Percentiles rank a stretch among this genome's conserved stretches.
phyloP scores from a whole-genome alignment of 257 asterid species.

The Handroanthus guayacan region DNA sequence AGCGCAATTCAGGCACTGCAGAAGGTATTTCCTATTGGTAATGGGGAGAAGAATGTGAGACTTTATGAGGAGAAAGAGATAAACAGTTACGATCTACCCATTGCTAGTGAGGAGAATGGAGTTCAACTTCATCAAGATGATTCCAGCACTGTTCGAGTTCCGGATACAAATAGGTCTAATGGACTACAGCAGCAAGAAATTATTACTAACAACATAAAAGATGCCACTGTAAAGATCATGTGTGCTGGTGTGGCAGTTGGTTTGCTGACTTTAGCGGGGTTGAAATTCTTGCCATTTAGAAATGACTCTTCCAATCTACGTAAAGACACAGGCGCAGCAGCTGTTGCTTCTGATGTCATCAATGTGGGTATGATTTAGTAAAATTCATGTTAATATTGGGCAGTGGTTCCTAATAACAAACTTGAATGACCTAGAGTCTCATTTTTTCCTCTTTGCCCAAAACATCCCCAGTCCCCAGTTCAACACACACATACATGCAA shows the following conservation, averaged over 20 bases:
- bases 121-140: constrained; percentile 46
- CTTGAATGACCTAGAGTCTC: background rate
- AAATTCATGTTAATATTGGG: constrained; percentile 20
- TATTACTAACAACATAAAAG: constrained; percentile 71
- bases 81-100: constrained; percentile 39
- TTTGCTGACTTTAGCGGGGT: constrained; percentile 69
- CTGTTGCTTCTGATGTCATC: constrained; percentile 71
- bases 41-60: constrained; percentile 54
- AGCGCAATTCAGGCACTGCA: constrained; percentile 87
- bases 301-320: constrained; percentile 44
- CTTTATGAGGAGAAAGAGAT: constrained; percentile 48
- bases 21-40: constrained; percentile 81
- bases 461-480: background rate
- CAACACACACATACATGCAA: background rate
- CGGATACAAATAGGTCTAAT: constrained; percentile 45
- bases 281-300: constrained; percentile 67
- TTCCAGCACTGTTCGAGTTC: constrained; percentile 36
- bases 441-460: background rate
- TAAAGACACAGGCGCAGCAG: constrained; percentile 51
- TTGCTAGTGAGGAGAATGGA: constrained; percentile 45
- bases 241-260: constrained; percentile 93
- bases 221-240: constrained; percentile 74
- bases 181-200: constrained; percentile 60
- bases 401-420: constrained; percentile 20
- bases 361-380: constrained; percentile 72